phyloP scores from a whole-genome alignment of 768 basidiomycete genomes.

The Tylopilus plumbeoviolaceoides region DNA sequence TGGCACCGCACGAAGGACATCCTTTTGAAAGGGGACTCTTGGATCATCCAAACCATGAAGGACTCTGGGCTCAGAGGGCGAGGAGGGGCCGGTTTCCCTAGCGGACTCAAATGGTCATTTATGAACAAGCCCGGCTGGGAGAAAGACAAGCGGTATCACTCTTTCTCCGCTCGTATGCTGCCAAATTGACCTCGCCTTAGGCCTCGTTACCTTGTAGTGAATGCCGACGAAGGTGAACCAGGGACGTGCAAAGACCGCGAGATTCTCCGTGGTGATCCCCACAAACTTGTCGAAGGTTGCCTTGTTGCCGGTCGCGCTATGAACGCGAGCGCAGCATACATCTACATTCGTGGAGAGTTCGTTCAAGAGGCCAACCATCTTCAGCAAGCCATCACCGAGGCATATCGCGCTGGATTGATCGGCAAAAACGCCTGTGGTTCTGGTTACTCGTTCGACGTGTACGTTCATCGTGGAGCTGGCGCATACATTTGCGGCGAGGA shows the following conservation, averaged over 20 bases:
- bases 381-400: slow-evolving; percentile 93
- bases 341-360: slow-evolving; percentile 99
- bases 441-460: slow-evolving; percentile 95
- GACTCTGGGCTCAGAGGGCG: slow-evolving; percentile 93
- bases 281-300: slow-evolving; percentile 97
- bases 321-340: slow-evolving; percentile 99
- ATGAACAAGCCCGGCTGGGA: slow-evolving; percentile 99
- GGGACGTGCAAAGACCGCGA: slow-evolving; percentile 99
- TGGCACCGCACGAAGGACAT: slow-evolving; percentile 99
- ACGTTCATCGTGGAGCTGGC: slow-evolving; percentile 96
- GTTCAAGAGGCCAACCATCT: slow-evolving; percentile 92
- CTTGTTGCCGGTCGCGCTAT: slow-evolving; percentile 94
- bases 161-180: background rate
- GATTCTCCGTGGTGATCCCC: slow-evolving; percentile 95
- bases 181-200: slow-evolving; percentile 35
- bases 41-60: slow-evolving; percentile 96
- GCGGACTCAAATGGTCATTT: slow-evolving; percentile 95
- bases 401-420: slow-evolving; percentile 83
- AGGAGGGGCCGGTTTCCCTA: slow-evolving; percentile 96
- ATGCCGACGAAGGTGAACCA: slow-evolving; percentile 98
- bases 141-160: slow-evolving; percentile 72
- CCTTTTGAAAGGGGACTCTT: slow-evolving; percentile 88
- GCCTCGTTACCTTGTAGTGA: slow-evolving; percentile 94
- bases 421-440: slow-evolving; percentile 90
- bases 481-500: slow-evolving; percentile 99